Percentiles rank a stretch among this genome's conserved stretches.
phyloP scores from a whole-genome alignment of 768 basidiomycete species.

The Russula abietina region DNA sequence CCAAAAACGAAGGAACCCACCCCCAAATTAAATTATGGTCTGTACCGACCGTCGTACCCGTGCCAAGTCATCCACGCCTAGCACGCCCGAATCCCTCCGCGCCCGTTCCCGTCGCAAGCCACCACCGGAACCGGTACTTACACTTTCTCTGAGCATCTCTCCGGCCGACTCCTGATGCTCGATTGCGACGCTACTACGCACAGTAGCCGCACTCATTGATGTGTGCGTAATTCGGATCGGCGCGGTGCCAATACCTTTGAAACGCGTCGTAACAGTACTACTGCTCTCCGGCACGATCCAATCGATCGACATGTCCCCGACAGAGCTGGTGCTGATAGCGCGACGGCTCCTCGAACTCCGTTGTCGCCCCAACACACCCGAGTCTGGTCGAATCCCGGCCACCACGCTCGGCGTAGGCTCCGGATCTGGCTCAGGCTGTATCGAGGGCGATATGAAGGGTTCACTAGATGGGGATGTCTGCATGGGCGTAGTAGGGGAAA shows the following conservation, averaged over 20 bases:
- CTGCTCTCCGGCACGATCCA: slow-evolving; percentile 20
- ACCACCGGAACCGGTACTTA: background rate
- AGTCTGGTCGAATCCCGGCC: background rate
- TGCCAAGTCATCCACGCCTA: slow-evolving; percentile 13
- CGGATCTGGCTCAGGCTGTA: background rate
- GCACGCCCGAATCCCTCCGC: slow-evolving; percentile 16
- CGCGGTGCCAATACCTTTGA: slow-evolving; percentile 11
- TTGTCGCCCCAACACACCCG: background rate
- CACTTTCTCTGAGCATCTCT: background rate
- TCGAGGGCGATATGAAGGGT: background rate
- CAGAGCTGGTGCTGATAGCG: background rate
- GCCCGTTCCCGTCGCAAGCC: background rate
- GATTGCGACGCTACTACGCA: slow-evolving; percentile 16
- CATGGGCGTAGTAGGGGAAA: background rate
- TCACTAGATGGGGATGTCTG: background rate
- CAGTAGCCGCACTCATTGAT: background rate
- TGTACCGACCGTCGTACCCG: background rate
- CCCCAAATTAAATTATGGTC: background rate
- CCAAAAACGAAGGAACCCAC: background rate
- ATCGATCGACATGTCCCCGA: slow-evolving; percentile 8
- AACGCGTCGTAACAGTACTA: background rate
- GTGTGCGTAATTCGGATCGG: slow-evolving; percentile 11
- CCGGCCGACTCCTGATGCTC: background rate
- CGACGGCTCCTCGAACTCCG: background rate
- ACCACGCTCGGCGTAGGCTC: background rate